Base-by-base conservation (phyloP, 805 yeast species). In the Pichia phayaonensis region DNA sequence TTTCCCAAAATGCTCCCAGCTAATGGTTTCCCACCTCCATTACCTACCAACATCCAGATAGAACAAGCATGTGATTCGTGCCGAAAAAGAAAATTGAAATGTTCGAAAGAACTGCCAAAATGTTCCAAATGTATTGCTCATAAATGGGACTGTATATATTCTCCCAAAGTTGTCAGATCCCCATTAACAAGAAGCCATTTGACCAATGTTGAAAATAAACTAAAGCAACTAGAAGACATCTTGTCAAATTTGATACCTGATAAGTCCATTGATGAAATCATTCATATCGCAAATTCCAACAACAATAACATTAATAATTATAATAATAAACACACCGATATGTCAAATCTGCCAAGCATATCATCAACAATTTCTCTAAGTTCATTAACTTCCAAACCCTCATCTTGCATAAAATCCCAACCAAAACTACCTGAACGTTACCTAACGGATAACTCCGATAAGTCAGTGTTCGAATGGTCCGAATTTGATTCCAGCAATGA, bases 1-100 rank as follows among this genome's bases (percentile, higher is more conserved):
- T n/a, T 38, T 15, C 27, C 34, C n/a, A 2, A 21, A 20, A 43
- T 38, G 24, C 22, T 31, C 26, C 18, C 39, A 29, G 22, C 10
- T 34, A 18, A 20, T 15, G 40, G 31, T 22, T 36, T 42, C 27
- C 50, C 45, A 15, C 46, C 46, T 4, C 40, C 47, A 20, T 21
- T 47, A 15, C 42, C 54, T 23, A 40, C 47, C 16, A 45, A 44
- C 31, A 24, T 47, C 15, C 49, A 44, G 24, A 47, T 51, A 4
- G 82, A 78, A 60, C 83, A 78, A 61, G 82, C 82, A 11, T 88
- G 96, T 66, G 96, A 88, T 65, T 81, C 90, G 3, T 88, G 96
- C 63, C 77, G 96, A 38, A 78, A 81, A 57, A 73, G 94, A 49
- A 88, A 88, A 66, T 73, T 87, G 53, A 83, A 82, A 61, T 88